phyloP scores from a whole-genome alignment of 371 early-diverging fungal species.

The Coemansia sp. region DNA sequence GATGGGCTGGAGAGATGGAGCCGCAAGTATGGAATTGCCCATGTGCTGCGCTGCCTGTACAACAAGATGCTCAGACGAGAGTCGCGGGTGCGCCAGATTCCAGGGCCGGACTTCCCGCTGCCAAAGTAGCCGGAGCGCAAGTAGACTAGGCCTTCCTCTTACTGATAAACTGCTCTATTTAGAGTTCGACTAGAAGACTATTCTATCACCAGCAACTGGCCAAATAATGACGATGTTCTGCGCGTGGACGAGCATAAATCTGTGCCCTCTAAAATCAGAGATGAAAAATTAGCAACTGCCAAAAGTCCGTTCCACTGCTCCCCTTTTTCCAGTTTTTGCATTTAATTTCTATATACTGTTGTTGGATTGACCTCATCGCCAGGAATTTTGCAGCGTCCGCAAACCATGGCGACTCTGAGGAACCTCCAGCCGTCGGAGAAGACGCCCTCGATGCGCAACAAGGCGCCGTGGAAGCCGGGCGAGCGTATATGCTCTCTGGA shows the following conservation, averaged over 20 bases:
- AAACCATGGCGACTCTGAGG: not conserved
- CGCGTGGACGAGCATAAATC: too few species aligned
- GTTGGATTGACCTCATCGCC: not conserved
- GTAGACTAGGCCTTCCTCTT: not conserved
- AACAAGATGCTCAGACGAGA: constrained; percentile 84
- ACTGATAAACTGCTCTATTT: not conserved
- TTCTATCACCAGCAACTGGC: not conserved
- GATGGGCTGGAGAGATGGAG: constrained; percentile 65
- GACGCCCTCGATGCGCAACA: constrained; percentile 9
- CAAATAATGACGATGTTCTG: not conserved
- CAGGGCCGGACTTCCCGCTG: constrained; percentile 62
- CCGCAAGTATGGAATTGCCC: constrained; percentile 73
- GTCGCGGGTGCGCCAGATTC: constrained; percentile 85
- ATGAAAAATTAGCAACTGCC: constrained; percentile 1
- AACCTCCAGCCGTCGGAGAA: not conserved
- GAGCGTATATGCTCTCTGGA: constrained; percentile 47
- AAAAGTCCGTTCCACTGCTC: not conserved
- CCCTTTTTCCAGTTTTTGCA: too few species aligned
- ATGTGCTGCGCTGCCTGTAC: constrained; percentile 81
- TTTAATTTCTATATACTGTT: too few species aligned
- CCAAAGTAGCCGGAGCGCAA: not conserved
- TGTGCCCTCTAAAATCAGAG: not conserved
- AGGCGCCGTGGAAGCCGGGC: constrained; percentile 32
- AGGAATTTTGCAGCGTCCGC: not conserved
- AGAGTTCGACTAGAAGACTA: too few species aligned